Conservation (phyloP, 371 early-diverging fungal species). For the Lichtheimia hyalospora region DNA sequence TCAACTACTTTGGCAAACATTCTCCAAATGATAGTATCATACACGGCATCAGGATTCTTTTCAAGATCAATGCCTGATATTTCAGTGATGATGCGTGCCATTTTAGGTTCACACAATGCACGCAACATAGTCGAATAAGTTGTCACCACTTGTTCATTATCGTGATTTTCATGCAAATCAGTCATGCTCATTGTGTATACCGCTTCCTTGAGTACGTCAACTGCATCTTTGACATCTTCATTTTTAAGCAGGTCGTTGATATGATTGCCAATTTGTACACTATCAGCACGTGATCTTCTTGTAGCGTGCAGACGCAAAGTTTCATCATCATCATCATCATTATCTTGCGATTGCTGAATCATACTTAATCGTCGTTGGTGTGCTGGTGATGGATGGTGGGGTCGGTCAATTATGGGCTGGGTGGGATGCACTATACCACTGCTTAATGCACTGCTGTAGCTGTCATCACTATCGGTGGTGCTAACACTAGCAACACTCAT, state of each 20-base stretch:
- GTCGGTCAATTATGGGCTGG: conserved; percentile 4
- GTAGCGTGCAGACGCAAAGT: background rate
- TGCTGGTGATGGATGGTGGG: conserved; percentile 10
- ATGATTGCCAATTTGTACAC: conserved; percentile 23
- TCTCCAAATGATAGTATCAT: conserved; percentile 31
- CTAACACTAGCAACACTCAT: too few species aligned
- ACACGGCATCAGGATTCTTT: conserved; percentile 13
- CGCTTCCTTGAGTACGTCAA: conserved; percentile 27
- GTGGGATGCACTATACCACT: too few species aligned
- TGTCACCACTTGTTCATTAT: conserved; percentile 18
- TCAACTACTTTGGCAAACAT: conserved; percentile 41
- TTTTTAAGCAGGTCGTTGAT: conserved; percentile 23
- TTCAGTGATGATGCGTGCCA: conserved; percentile 22
- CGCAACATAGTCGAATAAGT: conserved; percentile 36
- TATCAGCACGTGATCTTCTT: conserved; percentile 4
- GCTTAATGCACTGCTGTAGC: background rate
- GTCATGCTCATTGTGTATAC: conserved; percentile 20
- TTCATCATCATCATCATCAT: background rate
- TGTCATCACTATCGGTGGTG: background rate
- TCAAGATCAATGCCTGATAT: conserved; percentile 12
- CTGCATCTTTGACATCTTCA: conserved; percentile 29
- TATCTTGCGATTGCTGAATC: background rate
- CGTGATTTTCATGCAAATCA: conserved; percentile 13
- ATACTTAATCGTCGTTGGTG: background rate
- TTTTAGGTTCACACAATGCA: conserved; percentile 30